These are phyloP conservation scores for Hyphodiscus sp. DNA, from an alignment of 2,329 filamentous ascomycete genomes.

Conservation along the genomic window DNA sequence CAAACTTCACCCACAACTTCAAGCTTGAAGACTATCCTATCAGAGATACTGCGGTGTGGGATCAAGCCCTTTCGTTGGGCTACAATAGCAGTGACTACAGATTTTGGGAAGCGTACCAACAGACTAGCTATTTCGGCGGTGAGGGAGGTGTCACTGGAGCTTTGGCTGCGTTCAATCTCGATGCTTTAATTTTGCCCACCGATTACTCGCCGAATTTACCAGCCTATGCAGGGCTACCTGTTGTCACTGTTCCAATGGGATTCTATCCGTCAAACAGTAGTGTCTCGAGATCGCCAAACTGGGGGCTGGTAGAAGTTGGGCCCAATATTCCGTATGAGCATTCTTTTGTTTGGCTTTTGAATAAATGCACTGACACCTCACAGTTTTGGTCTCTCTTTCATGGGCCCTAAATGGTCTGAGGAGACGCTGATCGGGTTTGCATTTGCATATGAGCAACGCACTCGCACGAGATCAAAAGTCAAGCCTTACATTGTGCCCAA, in stretches of 20 bases:
- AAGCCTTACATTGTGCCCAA: slow-evolving; percentile 34
- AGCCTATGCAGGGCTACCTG: slow-evolving; percentile 51
- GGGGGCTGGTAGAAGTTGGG: slow-evolving; percentile 45
- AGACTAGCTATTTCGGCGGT: slow-evolving; percentile 46
- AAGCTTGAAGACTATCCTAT: slow-evolving; percentile 52
- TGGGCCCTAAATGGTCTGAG: slow-evolving; percentile 56
- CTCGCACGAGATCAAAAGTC: slow-evolving; percentile 39
- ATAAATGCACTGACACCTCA: slow-evolving; percentile 2
- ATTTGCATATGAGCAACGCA: slow-evolving; percentile 54
- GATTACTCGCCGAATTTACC: slow-evolving; percentile 40
- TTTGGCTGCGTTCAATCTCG: slow-evolving; percentile 47
- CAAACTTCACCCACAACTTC: slow-evolving; percentile 47
- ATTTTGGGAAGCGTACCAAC: slow-evolving; percentile 52
- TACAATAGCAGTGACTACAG: slow-evolving; percentile 49
- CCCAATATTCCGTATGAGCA: slow-evolving; percentile 41
- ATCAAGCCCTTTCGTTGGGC: slow-evolving; percentile 43
- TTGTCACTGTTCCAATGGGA: slow-evolving; percentile 58
- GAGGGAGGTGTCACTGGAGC: slow-evolving; percentile 56
- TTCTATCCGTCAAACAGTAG: slow-evolving; percentile 42
- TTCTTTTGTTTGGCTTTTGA: neutral
- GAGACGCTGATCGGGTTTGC: slow-evolving; percentile 56
- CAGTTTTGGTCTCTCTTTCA: slow-evolving; percentile 55
- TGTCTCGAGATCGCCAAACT: slow-evolving; percentile 35
- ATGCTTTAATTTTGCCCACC: slow-evolving; percentile 57
- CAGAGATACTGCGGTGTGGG: slow-evolving; percentile 53